These are phyloP conservation scores for Echium plantagineum DNA, from an alignment of 257 asterid genomes.

Conservation along the genomic window DNA sequence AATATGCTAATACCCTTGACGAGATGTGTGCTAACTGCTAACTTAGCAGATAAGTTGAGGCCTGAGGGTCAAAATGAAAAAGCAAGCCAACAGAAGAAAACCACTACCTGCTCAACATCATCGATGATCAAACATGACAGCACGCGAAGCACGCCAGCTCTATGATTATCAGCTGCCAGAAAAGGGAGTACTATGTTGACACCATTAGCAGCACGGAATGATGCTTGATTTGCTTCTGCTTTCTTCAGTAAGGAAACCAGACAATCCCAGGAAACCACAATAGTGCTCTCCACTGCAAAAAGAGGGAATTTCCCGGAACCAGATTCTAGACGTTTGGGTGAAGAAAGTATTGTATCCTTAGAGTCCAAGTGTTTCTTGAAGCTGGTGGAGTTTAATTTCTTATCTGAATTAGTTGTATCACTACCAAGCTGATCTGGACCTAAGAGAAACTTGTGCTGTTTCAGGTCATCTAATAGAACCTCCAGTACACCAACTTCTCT, in stretches of 20 bases:
- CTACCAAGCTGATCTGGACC: conserved; percentile 54
- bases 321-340: conserved; percentile 79
- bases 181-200: conserved; percentile 70
- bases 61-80: not conserved
- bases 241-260: conserved; percentile 76
- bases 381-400: conserved; percentile 61
- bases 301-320: conserved; percentile 70
- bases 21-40: not conserved
- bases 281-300: conserved; percentile 67
- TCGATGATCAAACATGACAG: conserved; percentile 90
- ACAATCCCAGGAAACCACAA: conserved; percentile 87
- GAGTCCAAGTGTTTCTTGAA: conserved; percentile 73
- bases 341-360: conserved; percentile 80
- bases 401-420: conserved; percentile 45
- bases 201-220: conserved; percentile 81
- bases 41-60: not conserved
- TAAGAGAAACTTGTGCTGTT: conserved; percentile 67
- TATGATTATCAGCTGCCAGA: conserved; percentile 74
- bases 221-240: conserved; percentile 79
- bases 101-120: conserved; percentile 66
- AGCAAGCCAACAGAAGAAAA: not conserved
- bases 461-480: conserved; percentile 89
- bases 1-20: not conserved
- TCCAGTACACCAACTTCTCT: conserved; percentile 97
- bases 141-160: conserved; percentile 80